These are phyloP conservation scores for Alternaria sp. DNA, from an alignment of 2,329 filamentous ascomycete species.

Conservation along the genomic window DNA sequence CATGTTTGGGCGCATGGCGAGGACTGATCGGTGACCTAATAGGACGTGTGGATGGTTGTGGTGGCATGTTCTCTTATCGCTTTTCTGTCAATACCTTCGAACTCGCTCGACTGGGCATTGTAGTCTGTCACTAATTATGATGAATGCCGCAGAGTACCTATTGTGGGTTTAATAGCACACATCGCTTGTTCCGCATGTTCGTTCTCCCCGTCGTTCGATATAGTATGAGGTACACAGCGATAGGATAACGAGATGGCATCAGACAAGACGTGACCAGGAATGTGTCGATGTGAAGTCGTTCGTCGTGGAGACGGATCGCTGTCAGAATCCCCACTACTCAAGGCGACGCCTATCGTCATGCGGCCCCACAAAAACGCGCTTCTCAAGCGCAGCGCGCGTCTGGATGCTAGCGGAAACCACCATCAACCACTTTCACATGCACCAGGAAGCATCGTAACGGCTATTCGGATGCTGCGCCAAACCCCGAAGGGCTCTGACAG, in stretches of 20 bases:
- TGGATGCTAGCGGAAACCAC: not conserved
- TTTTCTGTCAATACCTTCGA: slow-evolving; percentile 14
- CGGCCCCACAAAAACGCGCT: slow-evolving; percentile 6
- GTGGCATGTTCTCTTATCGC: not conserved
- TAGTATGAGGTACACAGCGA: not conserved
- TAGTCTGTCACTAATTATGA: not conserved
- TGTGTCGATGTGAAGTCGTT: not conserved
- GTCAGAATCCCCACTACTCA: not conserved
- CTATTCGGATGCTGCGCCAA: not conserved
- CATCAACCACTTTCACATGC: not conserved
- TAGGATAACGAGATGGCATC: not conserved
- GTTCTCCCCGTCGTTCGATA: not conserved
- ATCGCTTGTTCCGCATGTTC: not conserved
- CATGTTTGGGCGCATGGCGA: not conserved
- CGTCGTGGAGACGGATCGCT: not conserved
- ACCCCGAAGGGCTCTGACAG: not conserved
- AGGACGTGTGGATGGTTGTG: not conserved
- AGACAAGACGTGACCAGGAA: not conserved
- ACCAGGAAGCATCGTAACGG: not conserved
- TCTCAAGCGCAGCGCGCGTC: not conserved
- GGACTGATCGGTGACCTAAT: not conserved
- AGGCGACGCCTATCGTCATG: slow-evolving; percentile 12
- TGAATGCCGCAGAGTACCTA: not conserved
- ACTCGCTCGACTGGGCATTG: not conserved
- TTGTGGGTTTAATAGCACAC: not conserved